Evolutionary conservation across 495 filamentous ascomycete genomes (phyloP).

Genomic region (Xylaria cubensis): DNA sequence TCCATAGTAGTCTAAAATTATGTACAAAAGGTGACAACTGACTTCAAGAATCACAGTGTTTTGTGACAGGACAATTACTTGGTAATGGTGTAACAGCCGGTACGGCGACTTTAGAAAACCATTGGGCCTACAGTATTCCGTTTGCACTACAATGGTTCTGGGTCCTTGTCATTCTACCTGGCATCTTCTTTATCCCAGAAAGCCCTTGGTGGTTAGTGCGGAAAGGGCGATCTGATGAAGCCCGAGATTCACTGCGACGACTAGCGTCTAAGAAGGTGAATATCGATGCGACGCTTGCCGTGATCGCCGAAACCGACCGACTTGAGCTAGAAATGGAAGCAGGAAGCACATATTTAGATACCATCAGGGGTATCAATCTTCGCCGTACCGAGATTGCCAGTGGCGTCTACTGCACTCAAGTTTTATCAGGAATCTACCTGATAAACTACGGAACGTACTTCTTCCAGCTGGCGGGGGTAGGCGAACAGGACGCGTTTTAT

Average conservation of each 20-base stretch:
- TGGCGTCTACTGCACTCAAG: slow-evolving; percentile 59
- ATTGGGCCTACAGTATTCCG: slow-evolving; percentile 64
- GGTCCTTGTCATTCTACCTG: slow-evolving; percentile 63
- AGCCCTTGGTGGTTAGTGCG: slow-evolving; percentile 70
- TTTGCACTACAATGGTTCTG: slow-evolving; percentile 73
- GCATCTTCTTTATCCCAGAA: slow-evolving; percentile 65
- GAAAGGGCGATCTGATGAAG: slow-evolving; percentile 59
- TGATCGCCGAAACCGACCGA: slow-evolving; percentile 67
- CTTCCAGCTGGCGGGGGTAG: slow-evolving; percentile 66
- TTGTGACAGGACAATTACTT: slow-evolving; percentile 69
- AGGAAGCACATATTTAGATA: slow-evolving; percentile 62
- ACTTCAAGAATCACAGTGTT: slow-evolving; percentile 48
- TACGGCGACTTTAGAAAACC: slow-evolving; percentile 45
- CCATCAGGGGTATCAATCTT: slow-evolving; percentile 60
- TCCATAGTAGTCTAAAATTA: neutral
- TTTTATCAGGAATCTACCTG: slow-evolving; percentile 57
- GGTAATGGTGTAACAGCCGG: slow-evolving; percentile 61
- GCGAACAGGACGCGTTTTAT: slow-evolving; percentile 54
- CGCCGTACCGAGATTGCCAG: slow-evolving; percentile 64
- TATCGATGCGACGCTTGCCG: slow-evolving; percentile 54
- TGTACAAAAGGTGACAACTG: neutral
- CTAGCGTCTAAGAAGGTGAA: slow-evolving; percentile 50
- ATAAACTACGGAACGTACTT: slow-evolving; percentile 70
- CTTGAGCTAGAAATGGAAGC: slow-evolving; percentile 64
- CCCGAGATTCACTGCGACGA: slow-evolving; percentile 51